A percentile compares a stretch with the other conserved stretches of the same genome.
These are phyloP conservation scores for Blechomonas ayalai DNA, from an alignment of 208 protist species.

Conservation along the genomic window DNA sequence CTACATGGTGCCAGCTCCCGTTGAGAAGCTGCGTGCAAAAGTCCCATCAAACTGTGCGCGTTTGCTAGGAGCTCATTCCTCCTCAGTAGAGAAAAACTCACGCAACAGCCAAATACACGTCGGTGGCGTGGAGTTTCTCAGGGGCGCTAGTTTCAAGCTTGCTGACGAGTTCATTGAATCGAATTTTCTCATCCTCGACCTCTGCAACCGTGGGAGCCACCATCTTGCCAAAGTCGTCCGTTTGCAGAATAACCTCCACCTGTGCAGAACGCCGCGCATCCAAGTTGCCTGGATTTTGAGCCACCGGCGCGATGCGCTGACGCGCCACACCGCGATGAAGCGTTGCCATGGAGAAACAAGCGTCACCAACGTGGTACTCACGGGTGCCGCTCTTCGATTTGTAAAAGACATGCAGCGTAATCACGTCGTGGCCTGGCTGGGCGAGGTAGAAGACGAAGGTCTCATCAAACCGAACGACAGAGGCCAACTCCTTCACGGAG, in stretches of 20 bases:
- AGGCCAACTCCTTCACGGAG: conserved; percentile 59
- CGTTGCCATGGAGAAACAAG: conserved; percentile 80
- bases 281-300: conserved; percentile 68
- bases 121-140: conserved; percentile 71
- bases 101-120: conserved; percentile 65
- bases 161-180: conserved; percentile 54
- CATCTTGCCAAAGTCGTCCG: conserved; percentile 77
- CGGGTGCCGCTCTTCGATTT: conserved; percentile 49
- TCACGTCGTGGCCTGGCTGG: conserved; percentile 84
- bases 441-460: conserved; percentile 84
- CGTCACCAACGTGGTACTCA: conserved; percentile 80
- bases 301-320: conserved; percentile 68
- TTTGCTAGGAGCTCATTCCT: too few species aligned
- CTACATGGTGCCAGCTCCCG: conserved; percentile 12
- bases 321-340: conserved; percentile 64
- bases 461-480: conserved; percentile 73
- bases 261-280: conserved; percentile 49
- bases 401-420: conserved; percentile 85
- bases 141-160: conserved; percentile 40
- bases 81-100: too few species aligned
- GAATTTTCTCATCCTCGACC: conserved; percentile 51
- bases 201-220: conserved; percentile 38
- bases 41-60: too few species aligned
- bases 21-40: too few species aligned
- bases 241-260: conserved; percentile 71